Evolutionary conservation across 140 eudicot genomes (phyloP).

Genomic region (Ambrosia hybrid): DNA sequence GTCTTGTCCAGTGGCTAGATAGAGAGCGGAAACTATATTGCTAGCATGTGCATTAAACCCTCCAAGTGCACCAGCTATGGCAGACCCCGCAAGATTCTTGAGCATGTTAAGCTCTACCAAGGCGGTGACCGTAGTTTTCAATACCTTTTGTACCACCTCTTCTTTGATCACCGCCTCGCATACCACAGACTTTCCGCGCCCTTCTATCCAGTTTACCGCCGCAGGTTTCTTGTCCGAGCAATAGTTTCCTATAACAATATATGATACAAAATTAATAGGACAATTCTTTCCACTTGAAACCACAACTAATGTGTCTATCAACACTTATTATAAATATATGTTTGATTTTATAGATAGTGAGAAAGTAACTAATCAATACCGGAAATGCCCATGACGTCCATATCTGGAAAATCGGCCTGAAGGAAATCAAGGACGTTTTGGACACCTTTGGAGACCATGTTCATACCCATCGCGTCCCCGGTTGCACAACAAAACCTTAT

Average conservation of each 20-base stretch:
- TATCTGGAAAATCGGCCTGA: conserved; percentile 42
- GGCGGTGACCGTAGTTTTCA: conserved; percentile 25
- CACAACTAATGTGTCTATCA: background rate
- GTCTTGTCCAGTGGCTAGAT: conserved; percentile 33
- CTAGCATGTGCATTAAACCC: conserved; percentile 42
- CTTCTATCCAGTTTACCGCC: conserved; percentile 41
- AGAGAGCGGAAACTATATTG: conserved; percentile 29
- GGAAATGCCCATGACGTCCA: conserved; percentile 52
- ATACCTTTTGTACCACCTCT: conserved; percentile 36
- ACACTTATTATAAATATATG: background rate
- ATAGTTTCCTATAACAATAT: conserved; percentile 13
- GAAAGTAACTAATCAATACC: conserved; percentile 11
- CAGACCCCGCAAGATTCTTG: conserved; percentile 35
- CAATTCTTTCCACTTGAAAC: background rate
- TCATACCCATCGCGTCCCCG: conserved; percentile 59
- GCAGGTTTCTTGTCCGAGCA: conserved; percentile 45
- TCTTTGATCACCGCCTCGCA: conserved; percentile 33
- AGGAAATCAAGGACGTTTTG: conserved; percentile 47
- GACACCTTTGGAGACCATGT: conserved; percentile 52
- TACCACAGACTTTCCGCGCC: conserved; percentile 37
- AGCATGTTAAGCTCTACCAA: conserved; percentile 39
- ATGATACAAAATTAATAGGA: background rate
- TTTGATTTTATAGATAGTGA: no score
- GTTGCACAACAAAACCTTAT: conserved; percentile 41
- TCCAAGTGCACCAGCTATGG: conserved; percentile 34